Conservation (phyloP, 2,329 filamentous ascomycete genomes). For the Xylaria sp. region DNA sequence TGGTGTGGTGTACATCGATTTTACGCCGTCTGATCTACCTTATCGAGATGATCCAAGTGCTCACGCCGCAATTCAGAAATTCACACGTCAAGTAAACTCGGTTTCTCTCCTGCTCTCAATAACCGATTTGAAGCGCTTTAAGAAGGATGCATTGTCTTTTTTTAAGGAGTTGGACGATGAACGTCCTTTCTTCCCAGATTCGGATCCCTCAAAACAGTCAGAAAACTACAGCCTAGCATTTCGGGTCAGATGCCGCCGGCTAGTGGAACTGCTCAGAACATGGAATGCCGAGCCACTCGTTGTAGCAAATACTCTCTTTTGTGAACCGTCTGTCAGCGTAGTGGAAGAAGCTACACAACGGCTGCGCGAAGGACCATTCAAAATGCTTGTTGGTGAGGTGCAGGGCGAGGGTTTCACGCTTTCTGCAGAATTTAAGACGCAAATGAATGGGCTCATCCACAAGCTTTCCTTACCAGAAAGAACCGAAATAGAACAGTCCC, state of each 20-base stretch:
- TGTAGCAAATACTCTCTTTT: conserved; percentile 45
- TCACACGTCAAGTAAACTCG: conserved; percentile 43
- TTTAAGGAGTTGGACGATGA: conserved; percentile 43
- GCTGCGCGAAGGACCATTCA: conserved; percentile 41
- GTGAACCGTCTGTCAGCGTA: conserved; percentile 24
- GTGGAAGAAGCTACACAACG: conserved; percentile 27
- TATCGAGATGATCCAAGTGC: conserved; percentile 34
- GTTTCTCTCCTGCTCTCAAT: conserved; percentile 43
- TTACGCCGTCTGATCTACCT: conserved; percentile 33
- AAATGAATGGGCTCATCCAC: conserved; percentile 33
- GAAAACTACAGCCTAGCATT: conserved; percentile 42
- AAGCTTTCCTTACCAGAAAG: conserved; percentile 28
- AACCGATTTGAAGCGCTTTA: conserved; percentile 34
- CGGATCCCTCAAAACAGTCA: not conserved
- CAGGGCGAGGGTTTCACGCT: conserved; percentile 14
- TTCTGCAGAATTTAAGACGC: conserved; percentile 22
- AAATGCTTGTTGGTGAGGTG: conserved; percentile 33
- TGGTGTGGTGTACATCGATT: conserved; percentile 37
- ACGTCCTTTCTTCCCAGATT: conserved; percentile 41
- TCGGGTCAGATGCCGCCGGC: conserved; percentile 41
- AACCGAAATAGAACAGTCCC: conserved; percentile 8
- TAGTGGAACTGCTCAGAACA: conserved; percentile 40
- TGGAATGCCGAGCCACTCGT: conserved; percentile 31
- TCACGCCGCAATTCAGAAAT: conserved; percentile 32
- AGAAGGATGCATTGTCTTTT: conserved; percentile 28